phyloP scores from a whole-genome alignment of 164 flowering plant genomes.

The Magnolia changhungtana region DNA sequence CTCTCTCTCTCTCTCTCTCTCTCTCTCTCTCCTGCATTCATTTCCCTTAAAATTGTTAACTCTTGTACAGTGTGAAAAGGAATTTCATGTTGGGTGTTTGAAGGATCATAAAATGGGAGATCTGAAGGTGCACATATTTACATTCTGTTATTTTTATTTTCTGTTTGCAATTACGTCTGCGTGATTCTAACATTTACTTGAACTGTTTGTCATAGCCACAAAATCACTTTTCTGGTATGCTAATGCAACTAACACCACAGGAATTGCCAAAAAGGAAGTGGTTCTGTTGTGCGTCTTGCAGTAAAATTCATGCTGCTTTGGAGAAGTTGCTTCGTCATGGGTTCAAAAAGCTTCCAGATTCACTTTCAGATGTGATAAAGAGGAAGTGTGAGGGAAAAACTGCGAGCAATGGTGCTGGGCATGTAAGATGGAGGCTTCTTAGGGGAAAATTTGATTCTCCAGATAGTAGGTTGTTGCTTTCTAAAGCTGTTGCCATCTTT shows the following conservation, averaged over 20 bases:
- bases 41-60: too few relatives aligned
- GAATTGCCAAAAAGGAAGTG: constrained; percentile 83
- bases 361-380: constrained; percentile 37
- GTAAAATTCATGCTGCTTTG: constrained; percentile 46
- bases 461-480: constrained; percentile 47
- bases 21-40: too few relatives aligned
- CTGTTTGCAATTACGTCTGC: neutral
- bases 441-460: constrained; percentile 47
- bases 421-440: constrained; percentile 76
- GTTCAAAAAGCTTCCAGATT: constrained; percentile 47
- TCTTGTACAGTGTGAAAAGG: constrained; percentile 74
- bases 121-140: constrained; percentile 45
- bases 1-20: too few relatives aligned
- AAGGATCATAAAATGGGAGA: constrained; percentile 60
- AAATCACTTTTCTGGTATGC: neutral
- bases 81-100: constrained; percentile 86
- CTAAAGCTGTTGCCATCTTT: constrained; percentile 64
- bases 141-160: neutral
- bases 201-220: neutral
- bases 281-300: constrained; percentile 77
- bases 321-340: constrained; percentile 44
- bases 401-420: constrained; percentile 11
- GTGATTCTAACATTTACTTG: constrained; percentile 2
- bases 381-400: constrained; percentile 38
- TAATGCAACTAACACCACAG: constrained; percentile 33